Base-by-base conservation (phyloP, 2,329 filamentous ascomycete genomes). In the Aspergillus sp. region DNA sequence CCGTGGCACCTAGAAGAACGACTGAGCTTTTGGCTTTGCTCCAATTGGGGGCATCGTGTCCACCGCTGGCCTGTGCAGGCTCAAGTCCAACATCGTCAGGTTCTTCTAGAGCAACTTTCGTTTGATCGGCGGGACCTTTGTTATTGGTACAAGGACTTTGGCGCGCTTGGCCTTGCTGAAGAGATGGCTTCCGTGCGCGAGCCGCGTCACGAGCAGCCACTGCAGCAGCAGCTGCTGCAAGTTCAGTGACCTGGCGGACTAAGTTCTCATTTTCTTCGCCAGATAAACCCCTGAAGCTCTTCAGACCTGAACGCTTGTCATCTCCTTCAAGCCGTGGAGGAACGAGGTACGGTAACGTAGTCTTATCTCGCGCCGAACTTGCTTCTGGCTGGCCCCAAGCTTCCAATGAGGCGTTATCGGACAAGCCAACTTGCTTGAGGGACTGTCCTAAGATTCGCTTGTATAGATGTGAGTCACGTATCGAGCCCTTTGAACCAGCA, bases 31-130 rank as follows among this genome's bases (percentile, higher is more conserved):
- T 97, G 42, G 78, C 80, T 48, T 90, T 84, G 58, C 91, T 88
- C 93, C 93, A 98, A 64, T 98, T 98, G 5, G 93, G 93, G n/a
- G 93, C 93, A 66, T 98, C 93, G 58, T 98, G 94, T 1, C 91
- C 90, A 37, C 87, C 88, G 41, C 71, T 70, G 33, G 63, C 60
- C 41, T 73, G 68, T 36, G 75, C 70, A 27, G 68, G 68, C 31
- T 66, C 63, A 40, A 67, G 52, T 27, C 63, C 70, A 12, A 62
- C 59, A 29, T 78, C 75, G 33, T 81, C 79, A 31, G 69, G 63
- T 9, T 75, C 73, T 6, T 70, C 68, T 4, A 58, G 52, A 34
- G 68, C 56, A 8, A 66, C 64, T 27, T 62, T 68, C 12, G 53
- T 40, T 35, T 57, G 55, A 12, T 69, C 65, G 19, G 62, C 60